phyloP scores from a whole-genome alignment of 768 basidiomycete genomes.

The Podaxis mareebaensis region DNA sequence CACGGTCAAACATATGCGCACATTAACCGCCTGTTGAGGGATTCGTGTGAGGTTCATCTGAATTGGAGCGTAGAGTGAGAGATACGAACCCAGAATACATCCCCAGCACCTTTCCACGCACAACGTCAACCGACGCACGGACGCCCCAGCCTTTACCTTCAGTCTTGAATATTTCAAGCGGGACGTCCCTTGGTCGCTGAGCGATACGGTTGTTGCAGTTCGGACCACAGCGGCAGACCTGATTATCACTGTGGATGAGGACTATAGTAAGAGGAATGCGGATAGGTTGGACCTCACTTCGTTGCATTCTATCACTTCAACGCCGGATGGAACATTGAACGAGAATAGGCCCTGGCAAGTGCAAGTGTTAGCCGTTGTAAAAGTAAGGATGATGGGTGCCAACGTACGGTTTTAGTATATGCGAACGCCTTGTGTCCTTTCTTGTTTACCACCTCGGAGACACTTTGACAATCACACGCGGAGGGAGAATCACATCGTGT shows the following conservation, averaged over 20 bases:
- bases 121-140: slow-evolving; percentile 41
- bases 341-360: slow-evolving; percentile 47
- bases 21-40: slow-evolving; percentile 5
- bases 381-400: not conserved
- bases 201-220: slow-evolving; percentile 62
- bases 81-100: slow-evolving; percentile 63
- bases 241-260: not conserved
- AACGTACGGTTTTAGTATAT: slow-evolving; percentile 41
- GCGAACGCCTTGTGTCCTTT: slow-evolving; percentile 34
- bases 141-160: slow-evolving; percentile 64
- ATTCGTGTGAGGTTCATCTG: not conserved
- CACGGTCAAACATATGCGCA: not conserved
- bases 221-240: slow-evolving; percentile 47
- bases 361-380: not conserved
- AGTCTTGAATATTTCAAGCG: slow-evolving; percentile 71
- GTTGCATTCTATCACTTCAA: slow-evolving; percentile 69
- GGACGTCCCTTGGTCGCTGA: slow-evolving; percentile 55
- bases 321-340: slow-evolving; percentile 41
- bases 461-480: slow-evolving; percentile 49
- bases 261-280: not conserved
- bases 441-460: slow-evolving; percentile 38
- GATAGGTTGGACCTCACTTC: slow-evolving; percentile 34
- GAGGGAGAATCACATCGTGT: slow-evolving; percentile 31
- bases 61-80: not conserved
- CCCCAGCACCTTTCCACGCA: slow-evolving; percentile 61